These are phyloP conservation scores for Stephania cephalantha DNA, from an alignment of 164 flowering plant genomes.

Conservation along the genomic window DNA sequence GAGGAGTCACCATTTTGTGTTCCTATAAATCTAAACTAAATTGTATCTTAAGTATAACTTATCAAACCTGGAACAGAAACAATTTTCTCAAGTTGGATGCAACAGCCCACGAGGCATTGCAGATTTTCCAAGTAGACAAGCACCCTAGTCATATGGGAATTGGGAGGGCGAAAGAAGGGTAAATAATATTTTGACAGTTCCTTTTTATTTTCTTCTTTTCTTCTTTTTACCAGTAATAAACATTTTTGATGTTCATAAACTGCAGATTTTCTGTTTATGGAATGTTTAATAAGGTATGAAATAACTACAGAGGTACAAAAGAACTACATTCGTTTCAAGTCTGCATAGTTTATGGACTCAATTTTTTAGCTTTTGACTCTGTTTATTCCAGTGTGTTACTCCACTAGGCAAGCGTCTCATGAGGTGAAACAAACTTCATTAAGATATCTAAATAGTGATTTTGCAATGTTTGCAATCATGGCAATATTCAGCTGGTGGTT, in stretches of 20 bases:
- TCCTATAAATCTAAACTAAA: neutral
- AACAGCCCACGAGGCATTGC: constrained; percentile 82
- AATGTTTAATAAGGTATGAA: constrained; percentile 85
- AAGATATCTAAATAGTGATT: constrained; percentile 1
- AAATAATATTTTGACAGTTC: constrained; percentile 9
- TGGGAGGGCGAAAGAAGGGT: constrained; percentile 99
- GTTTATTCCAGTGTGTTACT: constrained; percentile 70
- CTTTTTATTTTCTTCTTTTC: neutral
- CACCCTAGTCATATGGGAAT: constrained; percentile 99
- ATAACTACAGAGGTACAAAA: neutral
- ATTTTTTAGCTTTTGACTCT: constrained; percentile 3
- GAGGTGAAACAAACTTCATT: constrained; percentile 43
- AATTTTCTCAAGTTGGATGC: constrained; percentile 96
- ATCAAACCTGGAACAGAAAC: constrained; percentile 45
- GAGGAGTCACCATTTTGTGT: neutral
- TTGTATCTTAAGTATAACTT: constrained; percentile 21
- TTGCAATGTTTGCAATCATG: neutral
- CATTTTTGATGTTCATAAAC: constrained; percentile 10
- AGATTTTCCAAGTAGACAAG: constrained; percentile 90
- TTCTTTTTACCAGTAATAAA: neutral
- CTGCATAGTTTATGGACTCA: constrained; percentile 17
- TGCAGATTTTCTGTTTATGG: constrained; percentile 98
- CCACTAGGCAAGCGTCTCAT: constrained; percentile 85
- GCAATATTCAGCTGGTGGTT: constrained; percentile 11
- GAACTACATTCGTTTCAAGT: constrained; percentile 1